A percentile compares a stretch with the other conserved stretches of the same genome.
Conservation (phyloP, 2,329 filamentous ascomycete species). For the Venturia nashicola region DNA sequence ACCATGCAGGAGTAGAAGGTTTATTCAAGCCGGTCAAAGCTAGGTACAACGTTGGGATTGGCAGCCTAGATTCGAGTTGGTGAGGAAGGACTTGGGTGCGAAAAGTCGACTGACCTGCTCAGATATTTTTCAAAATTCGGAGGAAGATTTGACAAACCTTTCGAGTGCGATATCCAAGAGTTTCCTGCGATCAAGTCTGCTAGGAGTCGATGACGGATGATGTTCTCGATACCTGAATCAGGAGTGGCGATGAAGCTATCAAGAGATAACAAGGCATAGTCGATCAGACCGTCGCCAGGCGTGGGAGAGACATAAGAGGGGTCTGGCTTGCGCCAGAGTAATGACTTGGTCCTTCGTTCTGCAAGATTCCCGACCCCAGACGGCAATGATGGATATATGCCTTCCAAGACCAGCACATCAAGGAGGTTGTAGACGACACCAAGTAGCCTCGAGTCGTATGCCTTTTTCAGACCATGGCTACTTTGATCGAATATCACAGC, state of each 20-base stretch:
- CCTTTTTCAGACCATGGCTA: slow-evolving; percentile 15
- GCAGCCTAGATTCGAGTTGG: slow-evolving; percentile 17
- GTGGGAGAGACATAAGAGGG: background rate
- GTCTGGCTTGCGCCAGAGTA: slow-evolving; percentile 9
- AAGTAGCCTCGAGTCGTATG: slow-evolving; percentile 25
- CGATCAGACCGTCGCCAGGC: background rate
- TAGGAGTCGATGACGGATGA: slow-evolving; percentile 2
- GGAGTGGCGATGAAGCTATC: background rate
- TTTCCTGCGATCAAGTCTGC: slow-evolving; percentile 3
- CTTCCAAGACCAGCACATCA: slow-evolving; percentile 22
- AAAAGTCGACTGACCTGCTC: slow-evolving; percentile 3
- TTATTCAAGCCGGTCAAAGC: slow-evolving; percentile 52
- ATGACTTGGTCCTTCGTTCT: slow-evolving; percentile 20
- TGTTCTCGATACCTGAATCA: slow-evolving; percentile 5
- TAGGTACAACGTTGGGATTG: slow-evolving; percentile 45
- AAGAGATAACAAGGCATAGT: background rate
- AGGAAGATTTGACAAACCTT: background rate
- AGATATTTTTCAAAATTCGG: slow-evolving; percentile 1
- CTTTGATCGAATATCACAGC: slow-evolving; percentile 13
- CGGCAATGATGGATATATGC: slow-evolving; percentile 23
- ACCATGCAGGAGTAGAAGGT: slow-evolving; percentile 47
- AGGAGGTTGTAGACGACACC: slow-evolving; percentile 25
- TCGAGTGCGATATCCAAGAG: background rate
- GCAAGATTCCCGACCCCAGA: slow-evolving; percentile 20
- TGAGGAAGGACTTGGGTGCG: background rate